A percentile compares a stretch with the other conserved stretches of the same genome.
These are phyloP conservation scores for Halenospora varia DNA, from an alignment of 495 filamentous ascomycete genomes.

Conservation along the genomic window DNA sequence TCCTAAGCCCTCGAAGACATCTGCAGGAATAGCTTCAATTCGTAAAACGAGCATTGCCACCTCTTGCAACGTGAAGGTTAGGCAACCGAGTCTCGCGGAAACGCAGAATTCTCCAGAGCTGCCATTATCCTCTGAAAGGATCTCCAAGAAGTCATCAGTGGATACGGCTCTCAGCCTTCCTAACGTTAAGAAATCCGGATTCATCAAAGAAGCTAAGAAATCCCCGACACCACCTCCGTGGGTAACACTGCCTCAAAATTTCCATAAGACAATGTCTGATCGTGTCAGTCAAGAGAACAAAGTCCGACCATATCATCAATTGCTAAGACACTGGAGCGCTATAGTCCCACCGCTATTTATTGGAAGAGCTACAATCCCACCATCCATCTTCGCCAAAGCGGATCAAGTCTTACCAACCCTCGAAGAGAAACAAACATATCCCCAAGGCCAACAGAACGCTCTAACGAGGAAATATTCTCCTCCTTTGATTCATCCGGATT, in stretches of 20 bases:
- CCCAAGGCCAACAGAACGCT: no score
- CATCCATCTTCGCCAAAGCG: neutral
- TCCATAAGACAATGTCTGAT: neutral
- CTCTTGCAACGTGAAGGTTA: neutral
- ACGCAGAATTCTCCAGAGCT: neutral
- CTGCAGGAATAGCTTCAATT: neutral
- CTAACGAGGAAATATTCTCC: no score
- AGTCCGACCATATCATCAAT: neutral
- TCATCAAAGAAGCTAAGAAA: neutral
- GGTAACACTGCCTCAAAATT: neutral
- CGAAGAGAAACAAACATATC: no score
- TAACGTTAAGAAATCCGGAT: neutral
- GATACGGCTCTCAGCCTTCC: neutral
- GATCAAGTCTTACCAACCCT: neutral
- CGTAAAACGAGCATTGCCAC: neutral
- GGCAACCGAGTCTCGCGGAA: neutral
- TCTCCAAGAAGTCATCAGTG: neutral
- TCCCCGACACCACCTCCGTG: neutral
- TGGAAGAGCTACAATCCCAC: neutral
- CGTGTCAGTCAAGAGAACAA: neutral
- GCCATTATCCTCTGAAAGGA: neutral
- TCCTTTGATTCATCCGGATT: neutral
- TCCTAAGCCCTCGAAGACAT: neutral
- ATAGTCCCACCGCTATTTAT: neutral
- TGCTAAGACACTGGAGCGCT: neutral